Percentiles rank a stretch among this genome's conserved stretches.
These are phyloP conservation scores for Trypanosomatidae sp. DNA, from an alignment of 208 protist species.

Conservation along the genomic window DNA sequence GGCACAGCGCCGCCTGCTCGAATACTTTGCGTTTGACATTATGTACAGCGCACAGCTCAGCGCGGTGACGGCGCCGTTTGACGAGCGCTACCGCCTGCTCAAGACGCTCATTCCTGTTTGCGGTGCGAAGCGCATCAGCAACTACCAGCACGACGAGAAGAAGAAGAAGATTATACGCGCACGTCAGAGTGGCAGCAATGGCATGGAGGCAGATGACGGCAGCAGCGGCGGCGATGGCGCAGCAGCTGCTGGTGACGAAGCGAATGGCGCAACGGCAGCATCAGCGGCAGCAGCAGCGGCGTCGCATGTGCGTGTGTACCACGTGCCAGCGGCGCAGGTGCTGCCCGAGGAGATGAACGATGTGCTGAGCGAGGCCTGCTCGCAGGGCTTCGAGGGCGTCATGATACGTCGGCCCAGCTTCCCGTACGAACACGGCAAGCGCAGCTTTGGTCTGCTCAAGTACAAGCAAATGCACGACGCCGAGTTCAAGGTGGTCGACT, in stretches of 20 bases:
- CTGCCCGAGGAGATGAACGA: conserved; percentile 64
- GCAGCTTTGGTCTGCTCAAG: conserved; percentile 83
- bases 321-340: conserved; percentile 70
- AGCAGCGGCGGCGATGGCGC: not conserved
- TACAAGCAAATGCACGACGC: conserved; percentile 87
- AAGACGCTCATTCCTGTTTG: conserved; percentile 69
- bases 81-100: conserved; percentile 65
- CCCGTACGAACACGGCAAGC: conserved; percentile 82
- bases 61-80: conserved; percentile 34
- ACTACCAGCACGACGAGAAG: conserved; percentile 67
- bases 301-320: conserved; percentile 63
- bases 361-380: conserved; percentile 65
- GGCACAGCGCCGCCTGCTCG: conserved; percentile 37
- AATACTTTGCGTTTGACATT: conserved; percentile 86
- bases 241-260: conserved; percentile 5
- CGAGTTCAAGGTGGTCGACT: conserved; percentile 80
- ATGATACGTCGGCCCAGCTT: conserved; percentile 79
- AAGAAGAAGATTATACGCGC: conserved; percentile 63
- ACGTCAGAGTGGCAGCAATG: conserved; percentile 5
- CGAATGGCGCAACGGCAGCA: no score
- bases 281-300: no score
- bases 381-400: conserved; percentile 81
- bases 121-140: conserved; percentile 71
- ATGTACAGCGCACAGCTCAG: conserved; percentile 64
- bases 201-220: conserved; percentile 1